A percentile compares a stretch with the other conserved stretches of the same genome.
Conservation (phyloP, 2,329 filamentous ascomycete species). For the Dactylellina leptospora region DNA sequence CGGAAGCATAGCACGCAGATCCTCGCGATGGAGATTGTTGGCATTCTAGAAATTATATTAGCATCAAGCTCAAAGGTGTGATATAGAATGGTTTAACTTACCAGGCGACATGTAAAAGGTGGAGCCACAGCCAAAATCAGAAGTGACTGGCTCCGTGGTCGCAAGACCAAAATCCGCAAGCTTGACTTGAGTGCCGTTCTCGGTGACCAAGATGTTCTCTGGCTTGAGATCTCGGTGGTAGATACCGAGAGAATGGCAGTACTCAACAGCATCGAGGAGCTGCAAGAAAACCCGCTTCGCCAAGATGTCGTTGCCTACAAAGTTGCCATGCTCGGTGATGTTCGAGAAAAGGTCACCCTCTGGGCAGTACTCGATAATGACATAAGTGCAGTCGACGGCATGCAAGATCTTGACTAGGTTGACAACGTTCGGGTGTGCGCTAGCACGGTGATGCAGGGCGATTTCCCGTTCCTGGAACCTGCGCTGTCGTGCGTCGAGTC, state of each 20-base stretch:
- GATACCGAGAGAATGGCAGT: slow-evolving; percentile 91
- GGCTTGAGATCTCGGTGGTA: slow-evolving; percentile 98
- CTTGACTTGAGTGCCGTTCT: slow-evolving; percentile 88
- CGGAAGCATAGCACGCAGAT: slow-evolving; percentile 82
- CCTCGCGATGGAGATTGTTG: slow-evolving; percentile 77
- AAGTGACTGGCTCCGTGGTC: slow-evolving; percentile 81
- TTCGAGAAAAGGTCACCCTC: slow-evolving; percentile 97
- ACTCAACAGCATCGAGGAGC: slow-evolving; percentile 93
- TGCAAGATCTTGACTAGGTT: slow-evolving; percentile 94
- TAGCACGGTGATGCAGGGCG: slow-evolving; percentile 86
- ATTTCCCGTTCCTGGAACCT: slow-evolving; percentile 95
- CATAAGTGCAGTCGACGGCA: slow-evolving; percentile 89
- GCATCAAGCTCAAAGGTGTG: slow-evolving; percentile 34
- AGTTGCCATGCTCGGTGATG: slow-evolving; percentile 94
- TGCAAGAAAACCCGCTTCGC: slow-evolving; percentile 90
- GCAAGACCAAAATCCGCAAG: slow-evolving; percentile 97
- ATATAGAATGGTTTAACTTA: slow-evolving; percentile 64
- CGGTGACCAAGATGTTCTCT: slow-evolving; percentile 93
- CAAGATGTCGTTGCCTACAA: slow-evolving; percentile 88
- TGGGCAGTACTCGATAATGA: slow-evolving; percentile 95
- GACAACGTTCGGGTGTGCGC: slow-evolving; percentile 89
- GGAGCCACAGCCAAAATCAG: slow-evolving; percentile 96
- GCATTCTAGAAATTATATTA: slow-evolving; percentile 73
- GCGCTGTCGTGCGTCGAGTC: slow-evolving; percentile 84
- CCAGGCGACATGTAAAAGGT: slow-evolving; percentile 99